phyloP scores from a whole-genome alignment of 148 eudicot species.

The Camellia japonica region DNA sequence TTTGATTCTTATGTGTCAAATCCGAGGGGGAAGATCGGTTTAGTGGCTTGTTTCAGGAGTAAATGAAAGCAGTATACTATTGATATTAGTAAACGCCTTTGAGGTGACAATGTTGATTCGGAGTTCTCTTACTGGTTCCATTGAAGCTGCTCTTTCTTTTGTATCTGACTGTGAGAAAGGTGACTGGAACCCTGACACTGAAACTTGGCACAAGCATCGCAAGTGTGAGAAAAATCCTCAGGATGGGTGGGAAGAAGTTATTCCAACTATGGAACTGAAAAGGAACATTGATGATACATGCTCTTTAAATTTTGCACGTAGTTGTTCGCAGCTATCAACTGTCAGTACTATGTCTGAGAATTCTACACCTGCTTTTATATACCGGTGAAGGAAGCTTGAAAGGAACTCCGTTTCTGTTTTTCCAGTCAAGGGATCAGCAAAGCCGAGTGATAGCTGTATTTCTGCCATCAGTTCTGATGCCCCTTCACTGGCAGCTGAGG shows the following conservation, averaged over 20 bases:
- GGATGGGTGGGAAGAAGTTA: conserved; percentile 16
- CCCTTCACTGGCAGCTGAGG: conserved; percentile 24
- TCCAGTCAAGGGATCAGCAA: conserved; percentile 24
- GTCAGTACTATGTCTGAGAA: conserved; percentile 37
- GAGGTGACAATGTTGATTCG: conserved; percentile 32
- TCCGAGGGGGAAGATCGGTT: neutral
- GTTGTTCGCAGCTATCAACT: conserved; percentile 49
- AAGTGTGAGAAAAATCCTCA: conserved; percentile 16
- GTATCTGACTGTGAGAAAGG: conserved; percentile 16
- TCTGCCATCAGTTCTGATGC: conserved; percentile 43
- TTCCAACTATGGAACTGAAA: conserved; percentile 24
- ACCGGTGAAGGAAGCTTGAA: conserved; percentile 51
- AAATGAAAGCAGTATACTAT: neutral
- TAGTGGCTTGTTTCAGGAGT: neutral
- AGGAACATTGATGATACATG: conserved; percentile 19
- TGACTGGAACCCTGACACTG: conserved; percentile 21
- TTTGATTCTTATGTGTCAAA: neutral
- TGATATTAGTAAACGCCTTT: neutral
- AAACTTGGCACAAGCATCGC: conserved; percentile 23
- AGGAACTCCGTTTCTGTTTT: conserved; percentile 28
- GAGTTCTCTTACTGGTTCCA: conserved; percentile 23
- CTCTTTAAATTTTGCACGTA: conserved; percentile 33
- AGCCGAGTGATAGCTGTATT: conserved; percentile 35
- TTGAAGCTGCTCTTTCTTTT: conserved; percentile 21
- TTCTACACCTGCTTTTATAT: conserved; percentile 50